These are phyloP conservation scores for Hyphopichia fennica DNA, from an alignment of 1,139 yeast species.

Conservation along the genomic window DNA sequence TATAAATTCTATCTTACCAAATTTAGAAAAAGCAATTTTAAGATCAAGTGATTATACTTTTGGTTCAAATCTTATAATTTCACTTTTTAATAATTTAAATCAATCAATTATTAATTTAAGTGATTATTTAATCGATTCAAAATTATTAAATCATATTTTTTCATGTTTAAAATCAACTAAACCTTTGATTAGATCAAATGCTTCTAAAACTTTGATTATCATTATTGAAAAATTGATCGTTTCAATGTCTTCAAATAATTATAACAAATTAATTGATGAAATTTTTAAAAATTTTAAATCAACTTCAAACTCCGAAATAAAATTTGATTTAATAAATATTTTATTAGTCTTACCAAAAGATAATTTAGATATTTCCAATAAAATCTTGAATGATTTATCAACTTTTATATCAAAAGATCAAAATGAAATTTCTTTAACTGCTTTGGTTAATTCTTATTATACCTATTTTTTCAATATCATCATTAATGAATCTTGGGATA, in stretches of 20 bases:
- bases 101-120: constrained; percentile 15
- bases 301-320: constrained; percentile 68
- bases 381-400: constrained; percentile 43
- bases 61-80: constrained; percentile 28
- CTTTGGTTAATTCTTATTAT: constrained; percentile 52
- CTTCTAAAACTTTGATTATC: constrained; percentile 41
- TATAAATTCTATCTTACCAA: constrained; percentile 48
- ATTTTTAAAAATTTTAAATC: constrained; percentile 58
- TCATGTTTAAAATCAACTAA: constrained; percentile 73
- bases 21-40: constrained; percentile 71
- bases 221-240: constrained; percentile 20
- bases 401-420: constrained; percentile 68
- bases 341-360: constrained; percentile 17
- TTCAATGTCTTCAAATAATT: constrained; percentile 14
- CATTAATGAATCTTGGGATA: constrained; percentile 2
- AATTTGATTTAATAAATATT: constrained; percentile 33
- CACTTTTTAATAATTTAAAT: constrained; percentile 1
- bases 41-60: constrained; percentile 80
- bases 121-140: constrained; percentile 34
- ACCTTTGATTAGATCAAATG: constrained; percentile 56
- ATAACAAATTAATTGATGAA: constrained; percentile 43
- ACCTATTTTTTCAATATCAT: constrained; percentile 33
- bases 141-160: constrained; percentile 59
- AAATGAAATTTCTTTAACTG: constrained; percentile 62
- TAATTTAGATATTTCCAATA: constrained; percentile 12